These are phyloP conservation scores for Xerophyta viscosa DNA, from an alignment of 106 monocot species.

Conservation along the genomic window DNA sequence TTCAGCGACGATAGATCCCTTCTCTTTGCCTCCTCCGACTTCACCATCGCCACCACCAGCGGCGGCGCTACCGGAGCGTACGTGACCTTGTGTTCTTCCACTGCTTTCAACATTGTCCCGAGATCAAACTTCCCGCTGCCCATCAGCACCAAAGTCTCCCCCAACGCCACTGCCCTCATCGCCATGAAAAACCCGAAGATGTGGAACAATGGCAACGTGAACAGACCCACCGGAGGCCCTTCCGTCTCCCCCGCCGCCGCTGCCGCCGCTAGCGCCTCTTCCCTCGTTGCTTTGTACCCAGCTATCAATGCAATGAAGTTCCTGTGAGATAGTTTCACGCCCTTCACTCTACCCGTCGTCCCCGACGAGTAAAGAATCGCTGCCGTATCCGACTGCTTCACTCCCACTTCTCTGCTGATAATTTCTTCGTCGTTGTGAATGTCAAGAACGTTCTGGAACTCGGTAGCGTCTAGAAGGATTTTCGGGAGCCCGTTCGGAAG, in stretches of 20 bases:
- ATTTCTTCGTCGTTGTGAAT: too few species aligned
- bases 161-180: constrained; percentile 22
- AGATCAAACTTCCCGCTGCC: constrained; percentile 35
- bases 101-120: constrained; percentile 31
- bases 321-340: constrained; percentile 32
- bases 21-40: constrained; percentile 26
- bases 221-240: constrained; percentile 15
- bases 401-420: too few species aligned
- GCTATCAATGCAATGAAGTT: constrained; percentile 42
- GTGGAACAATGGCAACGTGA: constrained; percentile 57
- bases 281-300: not conserved
- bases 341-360: constrained; percentile 24
- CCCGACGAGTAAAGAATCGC: not conserved
- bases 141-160: constrained; percentile 51
- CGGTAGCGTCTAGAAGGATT: constrained; percentile 22
- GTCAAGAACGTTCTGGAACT: not conserved
- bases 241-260: not conserved
- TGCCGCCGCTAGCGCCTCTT: not conserved
- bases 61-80: constrained; percentile 56
- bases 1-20: constrained; percentile 44
- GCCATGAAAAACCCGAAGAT: constrained; percentile 55
- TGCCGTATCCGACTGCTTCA: not conserved
- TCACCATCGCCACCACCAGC: constrained; percentile 43
- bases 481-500: constrained; percentile 5
- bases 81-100: constrained; percentile 33